Conservation (phyloP, 176 grass and related monocot species). For the Eleusine coracana region DNA sequence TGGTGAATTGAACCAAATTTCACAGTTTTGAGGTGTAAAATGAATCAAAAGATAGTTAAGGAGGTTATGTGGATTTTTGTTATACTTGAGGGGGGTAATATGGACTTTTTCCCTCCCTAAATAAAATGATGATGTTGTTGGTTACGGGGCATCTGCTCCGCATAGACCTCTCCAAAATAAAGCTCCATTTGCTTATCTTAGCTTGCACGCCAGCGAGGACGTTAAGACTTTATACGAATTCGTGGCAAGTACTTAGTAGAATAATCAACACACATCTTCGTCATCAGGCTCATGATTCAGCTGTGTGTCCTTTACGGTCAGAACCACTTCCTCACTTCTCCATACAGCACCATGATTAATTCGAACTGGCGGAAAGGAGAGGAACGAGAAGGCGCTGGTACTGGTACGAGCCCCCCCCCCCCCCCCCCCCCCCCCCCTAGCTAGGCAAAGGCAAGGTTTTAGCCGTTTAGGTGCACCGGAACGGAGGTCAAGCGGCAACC, state of each 20-base stretch:
- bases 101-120: too few species aligned
- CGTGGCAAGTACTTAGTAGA: not conserved
- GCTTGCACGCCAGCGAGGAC: constrained; percentile 13
- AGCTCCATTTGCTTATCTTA: not conserved
- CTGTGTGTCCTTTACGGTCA: not conserved
- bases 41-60: too few species aligned
- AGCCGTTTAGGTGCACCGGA: constrained; percentile 62
- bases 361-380: not conserved
- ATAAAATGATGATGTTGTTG: not conserved
- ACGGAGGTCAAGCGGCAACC: constrained; percentile 46
- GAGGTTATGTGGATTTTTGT: too few species aligned
- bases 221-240: constrained; percentile 14
- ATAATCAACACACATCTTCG: not conserved
- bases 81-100: too few species aligned
- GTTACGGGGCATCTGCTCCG: constrained; percentile 36
- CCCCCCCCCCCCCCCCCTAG: constrained; percentile 4
- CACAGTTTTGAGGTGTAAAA: too few species aligned
- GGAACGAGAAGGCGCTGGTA: not conserved
- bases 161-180: not conserved
- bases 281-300: not conserved
- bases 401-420: not conserved
- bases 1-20: too few species aligned
- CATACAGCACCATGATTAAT: not conserved
- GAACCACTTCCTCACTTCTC: not conserved
- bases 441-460: constrained; percentile 37